These are phyloP conservation scores for Euphorbia lathyris DNA, from an alignment of 345 rosid species.

Conservation along the genomic window DNA sequence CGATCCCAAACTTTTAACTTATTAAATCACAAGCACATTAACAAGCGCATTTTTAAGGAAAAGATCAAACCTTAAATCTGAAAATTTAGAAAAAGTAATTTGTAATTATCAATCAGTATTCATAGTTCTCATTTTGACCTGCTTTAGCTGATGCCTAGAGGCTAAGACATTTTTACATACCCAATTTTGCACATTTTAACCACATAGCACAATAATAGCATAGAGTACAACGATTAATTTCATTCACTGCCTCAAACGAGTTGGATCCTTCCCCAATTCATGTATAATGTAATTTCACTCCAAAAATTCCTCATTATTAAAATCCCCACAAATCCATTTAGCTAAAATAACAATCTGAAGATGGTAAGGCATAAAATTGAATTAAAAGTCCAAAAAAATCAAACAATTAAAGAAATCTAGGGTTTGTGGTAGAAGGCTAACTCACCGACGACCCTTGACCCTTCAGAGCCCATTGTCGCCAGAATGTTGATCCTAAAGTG, in stretches of 20 bases:
- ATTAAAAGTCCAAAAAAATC: background rate
- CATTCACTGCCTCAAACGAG: background rate
- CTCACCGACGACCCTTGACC: conserved; percentile 51
- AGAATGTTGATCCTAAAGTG: background rate
- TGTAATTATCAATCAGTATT: background rate
- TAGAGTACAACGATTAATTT: background rate
- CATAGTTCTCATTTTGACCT: background rate
- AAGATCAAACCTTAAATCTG: background rate
- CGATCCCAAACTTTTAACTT: background rate
- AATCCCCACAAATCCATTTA: background rate
- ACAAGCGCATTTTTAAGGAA: background rate
- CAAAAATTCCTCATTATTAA: background rate
- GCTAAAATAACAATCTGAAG: background rate
- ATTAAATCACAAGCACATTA: background rate
- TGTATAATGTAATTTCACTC: background rate
- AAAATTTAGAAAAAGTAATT: background rate
- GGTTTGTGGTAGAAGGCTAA: background rate
- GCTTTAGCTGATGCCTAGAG: background rate
- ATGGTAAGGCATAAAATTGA: background rate
- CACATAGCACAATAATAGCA: background rate
- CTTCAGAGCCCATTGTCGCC: conserved; percentile 46
- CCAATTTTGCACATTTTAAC: background rate
- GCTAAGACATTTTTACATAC: background rate
- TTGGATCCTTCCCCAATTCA: background rate
- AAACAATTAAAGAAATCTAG: conserved; percentile 11